Evolutionary conservation across 768 basidiomycete species (phyloP).

Genomic region (Nidularia pulvinata): DNA sequence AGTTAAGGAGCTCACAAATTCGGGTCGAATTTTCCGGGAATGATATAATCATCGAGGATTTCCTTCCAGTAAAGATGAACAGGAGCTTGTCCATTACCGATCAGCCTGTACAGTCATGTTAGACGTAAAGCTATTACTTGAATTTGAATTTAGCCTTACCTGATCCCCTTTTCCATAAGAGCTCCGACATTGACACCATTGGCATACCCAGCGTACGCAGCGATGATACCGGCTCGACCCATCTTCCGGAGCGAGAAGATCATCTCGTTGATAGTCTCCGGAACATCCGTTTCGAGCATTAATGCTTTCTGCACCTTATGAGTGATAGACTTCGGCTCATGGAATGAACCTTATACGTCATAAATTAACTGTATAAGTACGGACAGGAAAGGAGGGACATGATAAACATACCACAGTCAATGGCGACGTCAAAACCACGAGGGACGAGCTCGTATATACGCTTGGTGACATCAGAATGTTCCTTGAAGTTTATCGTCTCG

Average conservation of each 20-base stretch:
- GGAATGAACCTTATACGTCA: constrained; percentile 51
- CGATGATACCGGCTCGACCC: constrained; percentile 64
- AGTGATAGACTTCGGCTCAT: constrained; percentile 62
- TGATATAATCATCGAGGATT: constrained; percentile 63
- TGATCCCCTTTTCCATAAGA: constrained; percentile 76
- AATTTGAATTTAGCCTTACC: constrained; percentile 16
- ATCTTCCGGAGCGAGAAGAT: constrained; percentile 48
- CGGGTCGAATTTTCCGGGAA: constrained; percentile 65
- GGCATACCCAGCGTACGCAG: constrained; percentile 66
- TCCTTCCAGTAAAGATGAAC: constrained; percentile 77
- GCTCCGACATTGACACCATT: constrained; percentile 74
- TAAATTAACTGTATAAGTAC: neutral
- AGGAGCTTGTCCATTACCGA: constrained; percentile 77
- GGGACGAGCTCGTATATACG: constrained; percentile 60
- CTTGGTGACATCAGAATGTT: constrained; percentile 47
- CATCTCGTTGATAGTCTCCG: constrained; percentile 60
- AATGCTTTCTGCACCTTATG: constrained; percentile 72
- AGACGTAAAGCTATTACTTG: neutral
- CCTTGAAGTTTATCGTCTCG: constrained; percentile 59
- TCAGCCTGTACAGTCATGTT: constrained; percentile 30
- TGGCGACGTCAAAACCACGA: constrained; percentile 62
- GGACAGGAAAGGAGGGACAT: neutral
- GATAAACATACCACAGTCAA: constrained; percentile 42
- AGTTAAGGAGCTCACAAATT: constrained; percentile 40
- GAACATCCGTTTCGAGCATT: constrained; percentile 75